Evolutionary conservation across 2,329 filamentous ascomycete species (phyloP), one percentile per base, ranked within the genome.

Genomic region (Mycosphaerella sp.): DNA sequence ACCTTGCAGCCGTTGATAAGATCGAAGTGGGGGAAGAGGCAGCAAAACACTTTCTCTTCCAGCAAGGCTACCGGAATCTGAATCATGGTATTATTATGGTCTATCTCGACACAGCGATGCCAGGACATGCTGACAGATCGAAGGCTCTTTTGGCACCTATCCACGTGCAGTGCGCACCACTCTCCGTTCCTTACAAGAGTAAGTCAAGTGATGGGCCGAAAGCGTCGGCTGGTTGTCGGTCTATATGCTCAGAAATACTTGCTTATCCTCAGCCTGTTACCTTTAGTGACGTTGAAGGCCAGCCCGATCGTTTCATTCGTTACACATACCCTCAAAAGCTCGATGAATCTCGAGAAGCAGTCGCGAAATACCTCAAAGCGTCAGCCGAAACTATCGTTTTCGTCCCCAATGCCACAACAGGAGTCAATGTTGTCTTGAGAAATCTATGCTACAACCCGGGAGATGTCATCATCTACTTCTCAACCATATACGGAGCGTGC

Each of bases 381-480:
- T 81, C 84, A 0, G 64, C 74, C 1, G 75, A 84, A 8, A 81
- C 83, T 8, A 73, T 87, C 35, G 89, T 95, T 0, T 84, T 94
- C 57, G 82, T 95, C 0, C 73, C 79, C 51, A 96, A 96, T 66
- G 88, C 89, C 10, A 94, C 88, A 0, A 84, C 79, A 0, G 87
- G 81, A 18, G 70, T 89, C 41, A 91, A 93, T 70, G 87, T 82
- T 0, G 80, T 95, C 4, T 77, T 95, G n/a, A 81, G 85, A 37
- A 90, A 86, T 65, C 68, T 96, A 2, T 64, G 66, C 1, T 95
- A 84, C 76, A 67, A 79, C 34, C 66, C 74, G 0, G 84, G 85
- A 54, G 90, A 96, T 64, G 82, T 85, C 55, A 86, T 94, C 56
- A 62, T 95, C 40, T 85, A 83, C 68, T 94, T 95, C 65, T 79